Evolutionary conservation across 2,329 filamentous ascomycete species (phyloP), one percentile per base, ranked within the genome.

Genomic region (Xenoacremonium recifei): DNA sequence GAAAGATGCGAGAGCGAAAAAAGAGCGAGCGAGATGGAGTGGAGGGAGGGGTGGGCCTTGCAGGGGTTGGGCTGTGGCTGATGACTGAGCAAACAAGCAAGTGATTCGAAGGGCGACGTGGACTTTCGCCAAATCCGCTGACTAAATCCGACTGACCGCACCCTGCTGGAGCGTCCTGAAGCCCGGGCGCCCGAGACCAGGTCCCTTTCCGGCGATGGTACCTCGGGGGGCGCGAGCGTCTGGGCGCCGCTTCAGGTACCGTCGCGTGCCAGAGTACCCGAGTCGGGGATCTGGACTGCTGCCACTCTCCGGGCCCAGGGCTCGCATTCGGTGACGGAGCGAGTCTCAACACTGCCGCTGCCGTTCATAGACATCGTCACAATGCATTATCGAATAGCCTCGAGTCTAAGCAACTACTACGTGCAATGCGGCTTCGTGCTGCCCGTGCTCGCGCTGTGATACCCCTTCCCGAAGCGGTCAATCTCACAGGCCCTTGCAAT

Each of bases 201-300:
- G 53, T 55, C 33, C 27, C 46, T 46, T 21, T n/a, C 42, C 36
- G 32, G 45, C 29, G n/a, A 37, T 31, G 53, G 41, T 54, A 56
- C 53, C 33, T 56, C 40, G 37, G 32, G 20, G 40, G 20, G 37
- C 44, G 42, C 21, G 44, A 37, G 29, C 37, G 15, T 7, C 21
- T 12, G 21, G 11, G 31, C 31, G 33, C 35, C 5, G 11, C 36
- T 30, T 17, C 11, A 54, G 39, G 52, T 55, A 51, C 37, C 39
- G 42, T 18, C 35, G 25, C 13, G 21, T 32, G 16, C 34, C 7
- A 10, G 10, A 23, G 25, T 42, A 42, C 39, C 33, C 32, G 29
- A 31, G 29, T n/a, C 29, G 29, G 29, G n/a, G 29, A 31, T 15
- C 17, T 7, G n/a, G n/a, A n/a, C n/a, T n/a, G n/a, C n/a, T n/a